A percentile compares a stretch with the other conserved stretches of the same genome.
phyloP scores from a whole-genome alignment of 2,329 filamentous ascomycete genomes.

The Colletotrichum phormii region DNA sequence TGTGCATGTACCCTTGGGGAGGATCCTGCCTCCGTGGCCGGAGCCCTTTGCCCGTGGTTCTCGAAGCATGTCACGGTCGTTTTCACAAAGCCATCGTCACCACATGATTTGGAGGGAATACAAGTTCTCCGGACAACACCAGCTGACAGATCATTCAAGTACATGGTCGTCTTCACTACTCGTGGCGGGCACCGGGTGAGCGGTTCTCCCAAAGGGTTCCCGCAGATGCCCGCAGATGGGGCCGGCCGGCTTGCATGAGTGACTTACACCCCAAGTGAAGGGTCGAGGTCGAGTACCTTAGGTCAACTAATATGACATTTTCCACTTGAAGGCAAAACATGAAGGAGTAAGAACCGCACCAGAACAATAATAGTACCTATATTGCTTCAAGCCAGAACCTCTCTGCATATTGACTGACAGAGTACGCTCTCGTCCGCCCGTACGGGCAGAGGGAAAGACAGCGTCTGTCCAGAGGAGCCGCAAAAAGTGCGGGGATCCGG shows the following conservation, averaged over 20 bases:
- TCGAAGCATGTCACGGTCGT: not conserved
- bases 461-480: not conserved
- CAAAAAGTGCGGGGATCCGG: not conserved
- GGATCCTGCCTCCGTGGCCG: not conserved
- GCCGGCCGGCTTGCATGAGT: not conserved
- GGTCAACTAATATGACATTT: not conserved
- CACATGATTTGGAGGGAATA: not conserved
- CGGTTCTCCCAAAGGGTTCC: not conserved
- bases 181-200: not conserved
- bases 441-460: not conserved
- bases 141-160: not conserved
- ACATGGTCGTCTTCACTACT: not conserved
- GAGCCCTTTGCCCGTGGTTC: not conserved
- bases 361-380: not conserved
- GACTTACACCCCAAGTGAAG: not conserved
- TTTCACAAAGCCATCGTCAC: not conserved
- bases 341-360: not conserved
- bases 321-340: not conserved
- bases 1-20: too few species aligned
- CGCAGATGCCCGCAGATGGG: not conserved
- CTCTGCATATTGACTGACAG: not conserved
- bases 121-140: not conserved
- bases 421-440: not conserved
- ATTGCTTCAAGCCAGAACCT: not conserved
- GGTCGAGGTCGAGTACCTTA: not conserved